These are phyloP conservation scores for Cladophialophora bantiana DNA, from an alignment of 2,329 filamentous ascomycete genomes.

Conservation along the genomic window DNA sequence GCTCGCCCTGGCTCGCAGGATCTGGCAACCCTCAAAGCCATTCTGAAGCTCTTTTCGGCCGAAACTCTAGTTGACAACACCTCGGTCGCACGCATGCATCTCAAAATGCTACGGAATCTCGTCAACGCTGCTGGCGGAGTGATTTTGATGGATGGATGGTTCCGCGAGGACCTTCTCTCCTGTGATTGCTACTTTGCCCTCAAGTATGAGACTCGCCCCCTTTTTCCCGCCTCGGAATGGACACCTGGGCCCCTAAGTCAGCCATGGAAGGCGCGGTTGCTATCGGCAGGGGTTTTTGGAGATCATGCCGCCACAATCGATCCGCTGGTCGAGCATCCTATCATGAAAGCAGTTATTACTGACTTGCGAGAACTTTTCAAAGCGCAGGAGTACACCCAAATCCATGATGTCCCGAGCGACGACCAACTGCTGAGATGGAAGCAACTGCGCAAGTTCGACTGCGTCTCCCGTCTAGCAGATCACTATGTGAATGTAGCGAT, in stretches of 20 bases:
- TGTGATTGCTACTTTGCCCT: slow-evolving; percentile 40
- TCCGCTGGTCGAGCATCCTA: slow-evolving; percentile 34
- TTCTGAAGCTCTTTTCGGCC: slow-evolving; percentile 37
- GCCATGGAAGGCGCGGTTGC: slow-evolving; percentile 38
- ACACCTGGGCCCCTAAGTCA: slow-evolving; percentile 39
- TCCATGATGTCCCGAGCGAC: slow-evolving; percentile 33
- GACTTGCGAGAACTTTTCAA: slow-evolving; percentile 39
- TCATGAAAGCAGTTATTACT: slow-evolving; percentile 33
- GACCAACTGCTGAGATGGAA: slow-evolving; percentile 38
- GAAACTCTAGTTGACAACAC: slow-evolving; percentile 40
- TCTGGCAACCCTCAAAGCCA: slow-evolving; percentile 35
- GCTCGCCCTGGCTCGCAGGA: slow-evolving; percentile 28
- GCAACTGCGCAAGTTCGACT: slow-evolving; percentile 38
- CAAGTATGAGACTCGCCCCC: slow-evolving; percentile 38
- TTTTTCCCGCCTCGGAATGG: slow-evolving; percentile 37
- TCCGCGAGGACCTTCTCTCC: slow-evolving; percentile 38
- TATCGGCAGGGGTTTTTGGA: slow-evolving; percentile 36
- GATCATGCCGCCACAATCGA: slow-evolving; percentile 37
- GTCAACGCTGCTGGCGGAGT: slow-evolving; percentile 37
- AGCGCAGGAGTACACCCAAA: slow-evolving; percentile 32
- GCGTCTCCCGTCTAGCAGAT: slow-evolving; percentile 38
- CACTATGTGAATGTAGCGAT: slow-evolving; percentile 37
- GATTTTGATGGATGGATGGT: slow-evolving; percentile 39
- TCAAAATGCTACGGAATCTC: slow-evolving; percentile 40
- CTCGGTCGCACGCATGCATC: slow-evolving; percentile 38